Percentiles rank a stretch among this genome's conserved stretches.
These are phyloP conservation scores for Pouteria glomerata DNA, from an alignment of 148 eudicot species.

Conservation along the genomic window DNA sequence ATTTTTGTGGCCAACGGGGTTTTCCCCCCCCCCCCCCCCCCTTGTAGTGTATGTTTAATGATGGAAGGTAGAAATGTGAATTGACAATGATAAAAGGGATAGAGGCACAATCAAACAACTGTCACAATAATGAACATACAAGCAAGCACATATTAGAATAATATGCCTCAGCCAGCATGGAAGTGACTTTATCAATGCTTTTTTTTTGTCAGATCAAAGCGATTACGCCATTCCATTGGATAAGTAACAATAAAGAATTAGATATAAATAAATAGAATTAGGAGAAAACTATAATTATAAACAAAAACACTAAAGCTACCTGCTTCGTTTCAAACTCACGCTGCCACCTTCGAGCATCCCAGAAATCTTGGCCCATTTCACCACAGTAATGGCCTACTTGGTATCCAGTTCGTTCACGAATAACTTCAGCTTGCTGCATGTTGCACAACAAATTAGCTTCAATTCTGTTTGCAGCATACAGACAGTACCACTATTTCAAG, in stretches of 20 bases:
- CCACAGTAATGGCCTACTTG: conserved; percentile 98
- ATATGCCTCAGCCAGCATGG: neutral
- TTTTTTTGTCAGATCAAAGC: no score
- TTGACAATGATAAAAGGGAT: neutral
- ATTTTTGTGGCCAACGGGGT: no score
- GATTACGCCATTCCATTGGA: neutral
- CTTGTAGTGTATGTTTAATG: neutral
- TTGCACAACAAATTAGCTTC: conserved; percentile 3
- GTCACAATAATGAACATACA: neutral
- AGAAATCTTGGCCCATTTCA: conserved; percentile 99
- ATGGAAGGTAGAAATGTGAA: conserved; percentile 7
- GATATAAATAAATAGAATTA: neutral
- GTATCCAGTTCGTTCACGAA: conserved; percentile 83
- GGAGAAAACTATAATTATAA: neutral
- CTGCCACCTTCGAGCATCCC: conserved; percentile 96
- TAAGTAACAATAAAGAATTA: neutral
- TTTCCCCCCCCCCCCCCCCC: no score
- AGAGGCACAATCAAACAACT: neutral
- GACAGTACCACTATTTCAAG: neutral
- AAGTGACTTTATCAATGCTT: no score
- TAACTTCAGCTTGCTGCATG: conserved; percentile 96
- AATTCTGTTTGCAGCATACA: neutral
- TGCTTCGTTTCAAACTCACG: conserved; percentile 93
- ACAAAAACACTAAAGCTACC: conserved; percentile 33
- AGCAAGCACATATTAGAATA: neutral